Conservation (phyloP, 2,329 filamentous ascomycete genomes). For the Periconia macrospinosa region DNA sequence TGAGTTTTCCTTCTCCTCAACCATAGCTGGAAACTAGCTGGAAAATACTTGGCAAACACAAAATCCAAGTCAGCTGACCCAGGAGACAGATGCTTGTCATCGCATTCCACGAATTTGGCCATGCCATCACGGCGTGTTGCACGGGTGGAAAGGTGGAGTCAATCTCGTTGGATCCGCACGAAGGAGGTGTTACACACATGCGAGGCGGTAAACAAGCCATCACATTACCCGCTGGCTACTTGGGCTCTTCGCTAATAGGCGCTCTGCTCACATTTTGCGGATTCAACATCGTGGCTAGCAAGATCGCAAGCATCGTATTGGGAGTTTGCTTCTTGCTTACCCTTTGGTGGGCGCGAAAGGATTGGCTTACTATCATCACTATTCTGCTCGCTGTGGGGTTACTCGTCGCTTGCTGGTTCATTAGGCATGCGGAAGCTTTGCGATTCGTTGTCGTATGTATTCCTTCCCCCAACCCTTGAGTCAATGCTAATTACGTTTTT, state of each 20-base stretch:
- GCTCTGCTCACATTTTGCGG: constrained; percentile 77
- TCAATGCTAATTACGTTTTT: neutral
- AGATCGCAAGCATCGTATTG: constrained; percentile 73
- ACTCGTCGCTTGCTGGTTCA: constrained; percentile 77
- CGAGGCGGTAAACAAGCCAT: constrained; percentile 69
- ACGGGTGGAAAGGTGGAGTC: constrained; percentile 75
- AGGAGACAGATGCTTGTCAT: constrained; percentile 72
- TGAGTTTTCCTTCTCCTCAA: constrained; percentile 34
- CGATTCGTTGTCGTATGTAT: constrained; percentile 67
- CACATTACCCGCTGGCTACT: constrained; percentile 75
- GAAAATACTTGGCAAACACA: constrained; percentile 1
- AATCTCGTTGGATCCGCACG: constrained; percentile 73
- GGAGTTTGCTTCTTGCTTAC: constrained; percentile 77
- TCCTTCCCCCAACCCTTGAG: neutral
- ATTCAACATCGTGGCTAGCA: constrained; percentile 79
- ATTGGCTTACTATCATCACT: constrained; percentile 76
- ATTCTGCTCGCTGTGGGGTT: constrained; percentile 70
- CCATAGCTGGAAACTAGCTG: neutral
- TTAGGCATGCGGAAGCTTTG: constrained; percentile 72
- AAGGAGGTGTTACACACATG: constrained; percentile 80
- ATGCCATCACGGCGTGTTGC: constrained; percentile 71
- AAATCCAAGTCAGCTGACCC: constrained; percentile 4
- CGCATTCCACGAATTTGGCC: constrained; percentile 78
- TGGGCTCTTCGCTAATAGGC: constrained; percentile 76
- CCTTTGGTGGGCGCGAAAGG: constrained; percentile 77